Base-by-base conservation (phyloP, 2,329 filamentous ascomycete genomes). In the Talaromyces sp. region DNA sequence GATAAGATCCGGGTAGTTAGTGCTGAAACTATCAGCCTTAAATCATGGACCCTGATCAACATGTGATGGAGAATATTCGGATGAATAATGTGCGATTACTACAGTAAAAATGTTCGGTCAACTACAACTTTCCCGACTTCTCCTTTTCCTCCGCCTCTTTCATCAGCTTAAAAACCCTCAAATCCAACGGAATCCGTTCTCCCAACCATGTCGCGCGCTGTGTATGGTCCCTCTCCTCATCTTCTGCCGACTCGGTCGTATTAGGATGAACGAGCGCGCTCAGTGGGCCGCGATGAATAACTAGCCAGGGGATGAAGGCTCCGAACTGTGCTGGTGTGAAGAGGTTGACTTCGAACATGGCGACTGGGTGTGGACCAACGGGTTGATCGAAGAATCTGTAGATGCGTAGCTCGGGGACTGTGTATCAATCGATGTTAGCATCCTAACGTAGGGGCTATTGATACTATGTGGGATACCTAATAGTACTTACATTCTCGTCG, bases 341-440 rank as follows among this genome's bases (percentile, higher is more conserved):
- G 17, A 96, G 41, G 62, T 95, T 95, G 41, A 96, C 90, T 73
- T 97, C 92, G 65, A 96, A 96, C 91, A 96, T 96, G 47, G 86
- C 88, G 0, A 91, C 72, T 0, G 88, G 86, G 70, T 96, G 91
- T 0, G 91, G 91, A 0, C 91, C 92, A 24, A 96, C 73, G 0
- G 91, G 90, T 13, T 76, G 73, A 60, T 94, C 87, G 82, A 85
- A 95, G 60, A 96, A 77, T 13, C 73, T 79, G 70, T 96, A 96
- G 63, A 95, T 87, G 49, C 91, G 83, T 16, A 96, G 78, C 69
- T 96, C 91, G 8, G 91, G 91, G 66, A 96, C 89, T 91, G 55
- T 46, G n/a, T n/a, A n/a, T n/a, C n/a, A n/a, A n/a, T n/a, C n/a
- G n/a, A n/a, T n/a, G n/a, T n/a, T n/a, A n/a, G n/a, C n/a, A n/a